These are phyloP conservation scores for Dactylellina leptospora DNA, from an alignment of 2,329 filamentous ascomycete species.

Conservation along the genomic window DNA sequence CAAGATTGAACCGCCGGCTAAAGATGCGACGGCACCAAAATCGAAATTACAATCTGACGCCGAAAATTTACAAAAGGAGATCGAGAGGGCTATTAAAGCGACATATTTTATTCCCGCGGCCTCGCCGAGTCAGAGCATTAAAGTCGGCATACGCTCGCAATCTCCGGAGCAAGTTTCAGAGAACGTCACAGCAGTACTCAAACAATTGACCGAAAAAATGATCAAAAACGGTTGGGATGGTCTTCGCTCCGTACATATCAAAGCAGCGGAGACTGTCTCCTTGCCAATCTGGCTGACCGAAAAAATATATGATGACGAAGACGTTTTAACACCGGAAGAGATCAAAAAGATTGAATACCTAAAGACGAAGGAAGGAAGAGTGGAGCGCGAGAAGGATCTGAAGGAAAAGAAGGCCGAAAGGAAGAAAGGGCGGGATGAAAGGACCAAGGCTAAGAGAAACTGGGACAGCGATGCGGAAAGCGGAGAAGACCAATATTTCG, in stretches of 20 bases:
- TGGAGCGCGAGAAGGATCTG: conserved; percentile 62
- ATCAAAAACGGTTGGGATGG: conserved; percentile 88
- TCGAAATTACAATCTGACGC: conserved; percentile 59
- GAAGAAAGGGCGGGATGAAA: conserved; percentile 57
- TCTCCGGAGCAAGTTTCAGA: conserved; percentile 77
- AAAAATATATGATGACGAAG: conserved; percentile 87
- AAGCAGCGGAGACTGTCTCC: conserved; percentile 85
- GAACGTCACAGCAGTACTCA: conserved; percentile 78
- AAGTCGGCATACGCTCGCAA: conserved; percentile 79
- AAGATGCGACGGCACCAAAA: conserved; percentile 64
- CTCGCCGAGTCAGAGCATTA: conserved; percentile 80
- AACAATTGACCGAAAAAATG: conserved; percentile 67
- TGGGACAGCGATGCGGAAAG: conserved; percentile 48
- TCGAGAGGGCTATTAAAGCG: conserved; percentile 78
- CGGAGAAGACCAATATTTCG: conserved; percentile 45
- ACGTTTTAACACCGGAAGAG: conserved; percentile 69
- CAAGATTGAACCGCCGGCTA: conserved; percentile 62
- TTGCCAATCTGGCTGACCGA: conserved; percentile 94
- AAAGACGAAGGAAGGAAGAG: conserved; percentile 57
- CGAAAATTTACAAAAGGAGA: conserved; percentile 75
- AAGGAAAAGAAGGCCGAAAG: conserved; percentile 64
- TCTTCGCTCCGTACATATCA: conserved; percentile 84
- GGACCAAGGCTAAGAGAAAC: conserved; percentile 48
- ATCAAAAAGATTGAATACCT: conserved; percentile 39
- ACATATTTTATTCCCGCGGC: conserved; percentile 82